Base-by-base conservation (phyloP, 257 asterid species). In the Jasminum sambac region DNA sequence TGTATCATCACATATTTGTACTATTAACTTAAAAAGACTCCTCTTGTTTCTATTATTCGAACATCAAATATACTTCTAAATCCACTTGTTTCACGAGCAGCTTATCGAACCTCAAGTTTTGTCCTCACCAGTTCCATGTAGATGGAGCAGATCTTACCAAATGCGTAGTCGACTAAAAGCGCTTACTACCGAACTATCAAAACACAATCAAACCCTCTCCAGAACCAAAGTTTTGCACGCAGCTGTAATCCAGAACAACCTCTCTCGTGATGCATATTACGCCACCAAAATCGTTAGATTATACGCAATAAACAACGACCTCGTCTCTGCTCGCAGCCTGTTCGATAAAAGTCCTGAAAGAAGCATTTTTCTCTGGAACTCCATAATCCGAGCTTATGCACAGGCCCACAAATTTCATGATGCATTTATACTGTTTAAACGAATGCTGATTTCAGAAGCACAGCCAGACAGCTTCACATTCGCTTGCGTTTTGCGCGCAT, bases 301-400 rank as follows among this genome's bases (percentile, higher is more conserved):
- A 40, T 94, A 94, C 59, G 90, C 90, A 19, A 44, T 81, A 16
- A 85, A 87, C 80, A 21, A 72, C 63, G 96, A 91, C 72, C 71
- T 90, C 4, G 16, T 41, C 12, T 82, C 92, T 11, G 98, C 97
- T 0, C 97, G 78, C 76, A 67, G 77, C 30, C 66, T 93, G 92
- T 93, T 93, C 68, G 98, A 89, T 39, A 68, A 43, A 87, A 86
- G 82, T 76, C 85, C 96, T 34, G 70, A 77, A 5, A 74, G 86
- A 82, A 94, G 84, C 59, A 78, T 85, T 57, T 89, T 72, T 61
- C 89, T 91, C 4, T 94, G 96, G 96, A 94, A 94, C 80, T 81
- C 96, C 76, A 77, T 94, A 25, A 91, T 94, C 62, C 92, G 96
- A 39, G 95, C 93, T 48, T 78, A 85, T 70, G 96, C 96, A 25